Evolutionary conservation across 768 basidiomycete species (phyloP).

Genomic region (Collybia nuda): DNA sequence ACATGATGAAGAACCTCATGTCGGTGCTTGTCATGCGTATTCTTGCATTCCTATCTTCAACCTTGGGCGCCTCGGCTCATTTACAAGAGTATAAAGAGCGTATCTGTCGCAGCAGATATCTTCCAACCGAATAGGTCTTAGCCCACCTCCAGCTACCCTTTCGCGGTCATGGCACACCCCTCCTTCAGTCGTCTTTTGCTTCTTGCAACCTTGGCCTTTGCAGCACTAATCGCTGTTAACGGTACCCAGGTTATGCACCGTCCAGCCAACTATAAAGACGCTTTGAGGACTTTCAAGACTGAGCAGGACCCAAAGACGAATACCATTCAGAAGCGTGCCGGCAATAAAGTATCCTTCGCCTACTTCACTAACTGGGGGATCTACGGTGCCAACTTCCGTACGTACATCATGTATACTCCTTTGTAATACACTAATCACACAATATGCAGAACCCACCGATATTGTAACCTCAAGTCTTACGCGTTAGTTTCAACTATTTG

Average conservation of each 20-base stretch:
- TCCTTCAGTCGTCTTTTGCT: conserved; percentile 24
- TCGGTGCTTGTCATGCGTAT: neutral
- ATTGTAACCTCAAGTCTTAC: conserved; percentile 61
- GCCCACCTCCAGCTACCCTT: neutral
- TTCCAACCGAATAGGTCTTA: neutral
- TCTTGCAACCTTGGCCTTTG: conserved; percentile 20
- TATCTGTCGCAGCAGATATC: neutral
- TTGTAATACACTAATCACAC: neutral
- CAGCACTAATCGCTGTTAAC: conserved; percentile 22
- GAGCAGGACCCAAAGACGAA: conserved; percentile 35
- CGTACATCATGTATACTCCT: conserved; percentile 11
- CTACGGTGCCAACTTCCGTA: conserved; percentile 65
- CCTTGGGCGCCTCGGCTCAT: neutral
- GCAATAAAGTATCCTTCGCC: conserved; percentile 39
- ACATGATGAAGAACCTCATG: conserved; percentile 13
- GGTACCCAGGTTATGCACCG: conserved; percentile 56
- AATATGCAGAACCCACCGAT: conserved; percentile 56
- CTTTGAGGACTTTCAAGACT: conserved; percentile 30
- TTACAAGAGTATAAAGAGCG: conserved; percentile 13
- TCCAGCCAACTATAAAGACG: conserved; percentile 43
- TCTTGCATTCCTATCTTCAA: neutral
- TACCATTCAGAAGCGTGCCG: conserved; percentile 38
- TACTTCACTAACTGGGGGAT: conserved; percentile 70
- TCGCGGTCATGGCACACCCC: conserved; percentile 11
- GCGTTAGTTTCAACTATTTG: conserved; percentile 36